Percentiles rank a stretch among this genome's conserved stretches.
These are phyloP conservation scores for Melocanna baccifera DNA, from an alignment of 176 grass and related monocot genomes.

Conservation along the genomic window DNA sequence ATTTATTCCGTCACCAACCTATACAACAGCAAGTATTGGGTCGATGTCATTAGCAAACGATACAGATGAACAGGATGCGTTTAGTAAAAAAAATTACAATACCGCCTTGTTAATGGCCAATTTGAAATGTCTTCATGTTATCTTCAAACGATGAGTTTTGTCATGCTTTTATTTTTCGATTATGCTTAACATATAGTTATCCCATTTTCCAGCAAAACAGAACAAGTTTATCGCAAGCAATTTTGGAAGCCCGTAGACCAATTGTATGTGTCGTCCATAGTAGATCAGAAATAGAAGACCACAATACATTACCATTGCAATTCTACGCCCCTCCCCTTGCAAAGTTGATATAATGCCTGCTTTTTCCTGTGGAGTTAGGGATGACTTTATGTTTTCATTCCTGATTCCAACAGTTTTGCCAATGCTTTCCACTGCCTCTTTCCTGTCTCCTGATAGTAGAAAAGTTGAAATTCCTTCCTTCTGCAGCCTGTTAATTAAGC, in stretches of 20 bases:
- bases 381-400: conserved; percentile 57
- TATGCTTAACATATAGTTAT: background rate
- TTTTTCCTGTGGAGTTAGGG: conserved; percentile 77
- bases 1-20: conserved; percentile 97
- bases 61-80: background rate
- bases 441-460: conserved; percentile 83
- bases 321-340: conserved; percentile 58
- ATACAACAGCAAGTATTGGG: conserved; percentile 18
- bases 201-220: background rate
- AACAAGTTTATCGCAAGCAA: background rate
- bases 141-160: background rate
- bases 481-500: conserved; percentile 55
- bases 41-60: background rate
- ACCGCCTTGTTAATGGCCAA: background rate
- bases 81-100: background rate
- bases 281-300: background rate
- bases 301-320: conserved; percentile 76
- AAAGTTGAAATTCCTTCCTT: conserved; percentile 57
- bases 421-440: conserved; percentile 80
- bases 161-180: background rate
- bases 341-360: conserved; percentile 76
- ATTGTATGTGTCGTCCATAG: background rate
- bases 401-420: conserved; percentile 68
- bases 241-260: background rate
- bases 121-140: background rate